Base-by-base conservation (phyloP, 2,329 filamentous ascomycete genomes). In the Pseudocercospora crystallina region DNA sequence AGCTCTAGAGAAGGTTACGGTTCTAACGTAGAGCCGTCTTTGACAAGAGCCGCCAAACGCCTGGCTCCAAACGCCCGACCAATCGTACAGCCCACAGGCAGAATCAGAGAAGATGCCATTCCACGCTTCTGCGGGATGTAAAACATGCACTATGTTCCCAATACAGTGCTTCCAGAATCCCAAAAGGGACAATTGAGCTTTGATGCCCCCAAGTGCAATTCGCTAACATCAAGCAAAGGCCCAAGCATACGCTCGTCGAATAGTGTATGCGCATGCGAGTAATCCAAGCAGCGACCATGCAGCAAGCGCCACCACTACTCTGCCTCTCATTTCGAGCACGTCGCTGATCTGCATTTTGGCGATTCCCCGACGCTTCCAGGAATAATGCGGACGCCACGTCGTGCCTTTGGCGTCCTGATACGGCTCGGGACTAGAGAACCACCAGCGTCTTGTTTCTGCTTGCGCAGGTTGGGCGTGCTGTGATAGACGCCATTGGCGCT, bases 281-380 rank as follows among this genome's bases (percentile, higher is more conserved):
- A 61, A 35, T 8, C 51, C 59, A 8, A 66, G 39, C 8, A 62
- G 58, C 4, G 63, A 58, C 26, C 71, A 58, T 13, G 75, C 62
- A 8, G 70, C 71, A 61, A 87, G 63, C 2, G 68, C 71, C 3
- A 77, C 63, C 17, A 85, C 69, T n/a, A 87, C 76, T 14, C 71
- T 71, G 9, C 73, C 70, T 17, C 81, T 76, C 65, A 86, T 73
- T 64, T 80, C 77, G 56, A 87, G 82, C 2, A 84, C 84, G 61
- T 87, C 83, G 2, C 74, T 75, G 12, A 83, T 75, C 65, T 87
- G 81, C 73, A 84, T 72, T 64, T 72, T 78, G 62, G 84, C 76
- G 46, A 87, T 71, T 64, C 83, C 82, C 53, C 78, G 61, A 36
- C 74, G 71, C 62, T 72, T 75, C 62, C 54, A 60, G 11, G 49